phyloP scores from a whole-genome alignment of 2,329 filamentous ascomycete species.

The Lithohypha guttulata region DNA sequence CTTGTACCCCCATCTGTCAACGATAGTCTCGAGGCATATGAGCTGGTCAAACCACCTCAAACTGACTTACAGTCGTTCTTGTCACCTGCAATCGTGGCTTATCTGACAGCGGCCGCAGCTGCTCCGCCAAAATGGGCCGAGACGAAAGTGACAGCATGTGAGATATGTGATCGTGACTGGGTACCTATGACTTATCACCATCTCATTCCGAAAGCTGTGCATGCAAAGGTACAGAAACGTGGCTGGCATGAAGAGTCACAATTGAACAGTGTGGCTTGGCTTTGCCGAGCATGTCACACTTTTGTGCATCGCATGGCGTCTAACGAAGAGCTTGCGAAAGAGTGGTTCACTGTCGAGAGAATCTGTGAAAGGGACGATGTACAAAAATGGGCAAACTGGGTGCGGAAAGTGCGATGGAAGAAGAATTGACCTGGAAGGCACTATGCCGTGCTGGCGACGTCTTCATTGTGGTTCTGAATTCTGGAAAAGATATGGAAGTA shows the following conservation, averaged over 20 bases:
- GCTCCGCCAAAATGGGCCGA: slow-evolving; percentile 53
- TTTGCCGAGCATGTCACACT: slow-evolving; percentile 73
- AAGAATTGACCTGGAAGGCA: too few species aligned
- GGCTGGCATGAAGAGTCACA: slow-evolving; percentile 69
- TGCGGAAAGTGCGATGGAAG: slow-evolving; percentile 65
- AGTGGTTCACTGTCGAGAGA: slow-evolving; percentile 62
- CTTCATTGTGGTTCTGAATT: too few species aligned
- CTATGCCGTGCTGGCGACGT: too few species aligned
- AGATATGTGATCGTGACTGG: slow-evolving; percentile 66
- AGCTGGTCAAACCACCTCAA: slow-evolving; percentile 41
- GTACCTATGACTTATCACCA: slow-evolving; percentile 74
- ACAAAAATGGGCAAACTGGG: slow-evolving; percentile 60
- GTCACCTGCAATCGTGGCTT: slow-evolving; percentile 51
- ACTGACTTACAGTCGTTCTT: slow-evolving; percentile 46
- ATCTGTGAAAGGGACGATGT: slow-evolving; percentile 63
- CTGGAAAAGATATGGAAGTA: too few species aligned
- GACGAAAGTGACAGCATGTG: slow-evolving; percentile 53
- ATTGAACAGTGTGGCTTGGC: slow-evolving; percentile 72
- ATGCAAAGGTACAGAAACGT: slow-evolving; percentile 63
- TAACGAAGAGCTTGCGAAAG: slow-evolving; percentile 66
- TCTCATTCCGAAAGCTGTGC: slow-evolving; percentile 67
- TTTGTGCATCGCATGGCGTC: slow-evolving; percentile 66
- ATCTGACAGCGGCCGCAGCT: slow-evolving; percentile 47
- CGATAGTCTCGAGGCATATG: slow-evolving; percentile 60
- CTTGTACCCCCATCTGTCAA: slow-evolving; percentile 48